Evolutionary conservation across 305 asterid species (phyloP), one percentile per base, ranked within the genome.

Genomic region (Coffea humblotiana): DNA sequence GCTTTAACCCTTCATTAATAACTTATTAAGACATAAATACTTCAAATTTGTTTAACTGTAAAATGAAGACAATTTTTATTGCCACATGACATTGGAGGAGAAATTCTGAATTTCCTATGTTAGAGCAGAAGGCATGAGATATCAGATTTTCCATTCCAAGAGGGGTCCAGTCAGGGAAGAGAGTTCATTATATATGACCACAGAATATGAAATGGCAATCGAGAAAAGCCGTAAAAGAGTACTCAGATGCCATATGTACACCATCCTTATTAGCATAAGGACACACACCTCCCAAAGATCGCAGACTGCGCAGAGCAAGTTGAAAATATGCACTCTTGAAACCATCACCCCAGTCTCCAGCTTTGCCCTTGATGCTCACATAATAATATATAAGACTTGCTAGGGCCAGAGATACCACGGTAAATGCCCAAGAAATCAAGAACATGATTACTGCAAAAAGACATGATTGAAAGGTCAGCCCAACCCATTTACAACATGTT

Each of bases 301-400:
- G 97, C 66, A 96, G 92, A 86, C 99, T 96, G 48, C 99, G 98
- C 73, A 96, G 98, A 74, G 99, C 99, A 82, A 96, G 99, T 91
- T 96, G 99, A 87, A 96, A 96, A 89, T 96, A 96, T 52, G 99
- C 99, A 86, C 99, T 96, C 92, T 96, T 96, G 87, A 96, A 91
- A 84, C 99, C 99, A 81, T 96, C 99, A 35, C 99, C 99, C 99
- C 99, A 94, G 79, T 96, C 98, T 72, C 99, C 99, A 81, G 99
- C 99, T 88, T 96, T 96, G 65, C 99, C 99, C 88, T 92, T 96
- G 86, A 96, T 64, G 88, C 99, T 89, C 82, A 96, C 99, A n/a
- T 96, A 96, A 82, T 96, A 96, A 88, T 96, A 96, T 85, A 96
- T 96, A 84, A 96, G 98, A 81, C 89, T 91, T 71, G 93, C 99